phyloP scores from a whole-genome alignment of 2,329 filamentous ascomycete species.

The Exophiala alcalophila region DNA sequence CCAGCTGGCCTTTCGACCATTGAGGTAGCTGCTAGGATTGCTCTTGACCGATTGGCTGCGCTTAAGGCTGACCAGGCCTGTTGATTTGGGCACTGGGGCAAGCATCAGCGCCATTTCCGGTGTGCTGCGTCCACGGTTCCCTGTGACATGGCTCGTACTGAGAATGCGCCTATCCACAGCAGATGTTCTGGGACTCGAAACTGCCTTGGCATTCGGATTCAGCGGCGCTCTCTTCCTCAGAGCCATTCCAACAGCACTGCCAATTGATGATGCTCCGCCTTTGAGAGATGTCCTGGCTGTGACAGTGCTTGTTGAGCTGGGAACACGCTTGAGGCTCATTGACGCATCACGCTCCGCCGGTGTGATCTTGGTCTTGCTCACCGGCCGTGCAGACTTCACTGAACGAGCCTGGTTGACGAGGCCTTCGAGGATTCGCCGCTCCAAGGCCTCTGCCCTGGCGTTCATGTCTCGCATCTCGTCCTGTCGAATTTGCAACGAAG shows the following conservation, averaged over 20 bases:
- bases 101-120: conserved; percentile 40
- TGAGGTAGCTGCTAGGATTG: conserved; percentile 46
- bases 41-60: conserved; percentile 75
- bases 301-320: conserved; percentile 44
- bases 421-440: conserved; percentile 88
- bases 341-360: conserved; percentile 38
- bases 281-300: conserved; percentile 42
- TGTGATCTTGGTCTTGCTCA: conserved; percentile 28
- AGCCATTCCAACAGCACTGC: conserved; percentile 43
- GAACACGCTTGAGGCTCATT: conserved; percentile 53
- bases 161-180: conserved; percentile 73
- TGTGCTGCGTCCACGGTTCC: conserved; percentile 55
- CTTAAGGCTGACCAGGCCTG: conserved; percentile 59
- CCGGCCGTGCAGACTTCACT: conserved; percentile 56
- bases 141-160: conserved; percentile 84
- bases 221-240: conserved; percentile 52
- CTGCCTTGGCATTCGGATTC: conserved; percentile 39
- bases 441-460: conserved; percentile 77
- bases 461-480: conserved; percentile 94
- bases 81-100: conserved; percentile 32
- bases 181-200: conserved; percentile 41
- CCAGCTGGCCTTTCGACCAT: conserved; percentile 68
- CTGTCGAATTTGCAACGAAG: conserved; percentile 79
- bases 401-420: conserved; percentile 90
- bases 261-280: conserved; percentile 28